phyloP scores from a whole-genome alignment of 306 rosid species.

The Medicago lupulina region DNA sequence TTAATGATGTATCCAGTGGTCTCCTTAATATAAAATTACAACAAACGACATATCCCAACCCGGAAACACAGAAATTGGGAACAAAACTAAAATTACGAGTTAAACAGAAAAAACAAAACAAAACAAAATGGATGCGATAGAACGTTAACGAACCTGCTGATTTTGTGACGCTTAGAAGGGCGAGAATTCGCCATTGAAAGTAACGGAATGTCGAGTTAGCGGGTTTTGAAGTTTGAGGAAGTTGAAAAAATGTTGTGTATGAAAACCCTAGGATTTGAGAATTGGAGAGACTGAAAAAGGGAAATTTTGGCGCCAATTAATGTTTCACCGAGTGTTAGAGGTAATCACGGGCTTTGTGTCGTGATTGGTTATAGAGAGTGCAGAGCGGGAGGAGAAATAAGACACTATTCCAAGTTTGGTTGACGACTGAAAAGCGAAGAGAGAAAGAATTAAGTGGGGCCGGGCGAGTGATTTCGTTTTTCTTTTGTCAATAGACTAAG shows the following conservation, averaged over 20 bases:
- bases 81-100: neutral
- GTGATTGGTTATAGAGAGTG: neutral
- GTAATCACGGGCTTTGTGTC: neutral
- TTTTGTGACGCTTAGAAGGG: constrained; percentile 74
- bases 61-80: constrained; percentile 20
- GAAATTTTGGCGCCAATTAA: constrained; percentile 41
- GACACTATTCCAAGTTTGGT: too few species aligned
- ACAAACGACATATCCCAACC: neutral
- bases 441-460: too few species aligned
- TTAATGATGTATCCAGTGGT: too few species aligned
- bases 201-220: neutral
- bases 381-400: too few species aligned
- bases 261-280: constrained; percentile 41
- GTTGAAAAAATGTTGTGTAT: neutral
- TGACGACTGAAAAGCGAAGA: too few species aligned
- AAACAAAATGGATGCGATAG: neutral
- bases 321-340: neutral
- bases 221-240: neutral
- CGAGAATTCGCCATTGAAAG: constrained; percentile 65
- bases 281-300: constrained; percentile 4
- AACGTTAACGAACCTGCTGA: constrained; percentile 56
- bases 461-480: too few species aligned
- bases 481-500: too few species aligned
- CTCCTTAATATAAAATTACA: neutral
- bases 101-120: neutral